Evolutionary conservation across 345 rosid species (phyloP), one percentile per base, ranked within the genome.

Genomic region (Isatis tinctoria): DNA sequence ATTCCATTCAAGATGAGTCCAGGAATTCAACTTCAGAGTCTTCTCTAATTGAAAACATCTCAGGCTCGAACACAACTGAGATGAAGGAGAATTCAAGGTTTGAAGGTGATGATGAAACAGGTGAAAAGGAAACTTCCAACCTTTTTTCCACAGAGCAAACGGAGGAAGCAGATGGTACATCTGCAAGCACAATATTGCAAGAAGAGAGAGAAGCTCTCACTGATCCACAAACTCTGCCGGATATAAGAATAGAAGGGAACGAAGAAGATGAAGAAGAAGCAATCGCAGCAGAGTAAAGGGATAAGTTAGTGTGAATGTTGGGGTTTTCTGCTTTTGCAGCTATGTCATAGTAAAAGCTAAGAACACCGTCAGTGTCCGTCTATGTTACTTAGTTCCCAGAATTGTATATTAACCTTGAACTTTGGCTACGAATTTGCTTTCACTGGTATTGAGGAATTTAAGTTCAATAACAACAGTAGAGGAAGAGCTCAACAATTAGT

Each of bases 151-250:
- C 67, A 22, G 74, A 79, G 68, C 84, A 77, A 64, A 67, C 62
- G 10, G 74, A 32, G 62, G 88, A 79, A 60, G 64, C 65, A 44
- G 78, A 32, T 71, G 64, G 61, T 28, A 80, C 69, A 66, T 70
- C 82, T 0, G 88, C 83, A 73, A 76, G 74, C 22, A 59, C 72
- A 13, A 41, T 82, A 40, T 65, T 78, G 26, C 82, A 80, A 58
- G 87, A 84, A 22, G 88, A 82, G 80, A 83, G 41, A 59, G 85
- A 82, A 43, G 79, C 81, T 36, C 85, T 62, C 60, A 74, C 78
- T 11, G 87, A 89, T 81, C 76, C 82, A 73, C 80, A 66, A 39
- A 83, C 86, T 6, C 70, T 89, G 47, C 86, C 91, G 36, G 87
- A 85, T 74, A 69, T 66, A 58, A 61, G 72, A 73, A 58, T 74